Evolutionary conservation across 352 stramenopile genomes (phyloP).

Genomic region (Phytophthora aleatoria): DNA sequence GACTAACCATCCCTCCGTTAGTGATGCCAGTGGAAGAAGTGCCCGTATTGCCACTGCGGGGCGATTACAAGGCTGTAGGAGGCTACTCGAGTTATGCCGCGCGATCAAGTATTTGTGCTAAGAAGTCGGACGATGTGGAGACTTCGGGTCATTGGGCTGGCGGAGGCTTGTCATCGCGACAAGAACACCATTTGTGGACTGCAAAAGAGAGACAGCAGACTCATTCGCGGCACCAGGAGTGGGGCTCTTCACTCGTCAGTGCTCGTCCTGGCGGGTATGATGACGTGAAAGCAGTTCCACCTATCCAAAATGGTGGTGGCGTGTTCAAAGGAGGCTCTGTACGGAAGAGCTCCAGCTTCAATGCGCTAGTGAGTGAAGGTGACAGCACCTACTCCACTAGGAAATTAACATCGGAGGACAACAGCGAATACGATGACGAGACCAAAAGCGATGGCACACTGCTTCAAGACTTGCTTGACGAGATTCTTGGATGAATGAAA

Average conservation of each 20-base stretch:
- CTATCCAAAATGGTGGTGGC: conserved; percentile 26
- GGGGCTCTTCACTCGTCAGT: conserved; percentile 26
- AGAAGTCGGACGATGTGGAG: conserved; percentile 23
- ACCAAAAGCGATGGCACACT: conserved; percentile 45
- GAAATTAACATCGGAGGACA: conserved; percentile 31
- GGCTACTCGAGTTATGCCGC: conserved; percentile 19
- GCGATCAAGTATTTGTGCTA: conserved; percentile 9
- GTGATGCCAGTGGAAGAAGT: conserved; percentile 18
- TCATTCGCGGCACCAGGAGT: conserved; percentile 22
- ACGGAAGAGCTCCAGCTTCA: conserved; percentile 32
- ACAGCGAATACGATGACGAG: conserved; percentile 32
- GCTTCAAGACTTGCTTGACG: conserved; percentile 76
- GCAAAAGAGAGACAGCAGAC: conserved; percentile 27
- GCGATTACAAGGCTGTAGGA: conserved; percentile 16
- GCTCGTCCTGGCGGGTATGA: conserved; percentile 18
- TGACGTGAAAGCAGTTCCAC: conserved; percentile 12
- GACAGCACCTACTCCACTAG: conserved; percentile 33
- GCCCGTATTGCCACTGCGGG: conserved; percentile 24
- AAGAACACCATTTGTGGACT: conserved; percentile 28
- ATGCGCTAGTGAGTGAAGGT: conserved; percentile 2
- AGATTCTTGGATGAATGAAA: conserved; percentile 48
- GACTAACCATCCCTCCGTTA: conserved; percentile 29
- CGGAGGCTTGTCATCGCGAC: conserved; percentile 25
- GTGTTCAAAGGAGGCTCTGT: conserved; percentile 3
- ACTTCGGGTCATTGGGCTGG: conserved; percentile 14